Percentiles rank a stretch among this genome's conserved stretches.
Conservation (phyloP, 257 asterid genomes). For the Solanum gracilifrons region DNA sequence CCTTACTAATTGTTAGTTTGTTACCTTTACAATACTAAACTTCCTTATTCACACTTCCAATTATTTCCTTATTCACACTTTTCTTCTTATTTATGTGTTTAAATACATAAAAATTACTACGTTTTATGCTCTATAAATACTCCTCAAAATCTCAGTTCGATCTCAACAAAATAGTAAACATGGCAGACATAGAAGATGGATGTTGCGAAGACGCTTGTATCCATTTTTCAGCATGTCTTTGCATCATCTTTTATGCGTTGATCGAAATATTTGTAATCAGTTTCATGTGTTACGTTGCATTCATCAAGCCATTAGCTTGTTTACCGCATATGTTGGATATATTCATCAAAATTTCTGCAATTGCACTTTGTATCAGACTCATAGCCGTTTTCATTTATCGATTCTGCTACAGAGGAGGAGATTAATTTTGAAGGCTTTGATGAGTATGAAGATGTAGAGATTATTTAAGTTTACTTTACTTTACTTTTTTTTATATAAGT, state of each 20-base stretch:
- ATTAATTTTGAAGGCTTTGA: too few relatives aligned
- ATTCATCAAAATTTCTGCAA: not conserved
- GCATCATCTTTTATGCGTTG: not conserved
- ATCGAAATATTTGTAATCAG: not conserved
- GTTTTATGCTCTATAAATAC: not conserved
- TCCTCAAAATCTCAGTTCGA: not conserved
- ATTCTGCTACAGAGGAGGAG: not conserved
- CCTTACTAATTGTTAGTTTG: not conserved
- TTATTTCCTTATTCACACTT: not conserved
- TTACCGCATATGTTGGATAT: not conserved
- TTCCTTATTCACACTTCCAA: not conserved
- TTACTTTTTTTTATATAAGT: too few relatives aligned
- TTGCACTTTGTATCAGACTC: not conserved
- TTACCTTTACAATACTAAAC: not conserved
- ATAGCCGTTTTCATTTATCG: not conserved
- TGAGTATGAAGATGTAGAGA: not conserved
- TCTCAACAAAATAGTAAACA: not conserved
- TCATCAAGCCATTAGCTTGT: not conserved
- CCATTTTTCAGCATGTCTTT: not conserved
- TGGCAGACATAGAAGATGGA: not conserved
- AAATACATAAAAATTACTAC: not conserved
- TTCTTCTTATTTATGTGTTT: not conserved
- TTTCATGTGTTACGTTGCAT: not conserved
- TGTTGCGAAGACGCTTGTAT: not conserved
- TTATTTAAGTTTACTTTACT: not conserved